A percentile compares a stretch with the other conserved stretches of the same genome.
Conservation (phyloP, 1,284 basidiomycete genomes). For the Tilletia indica region DNA sequence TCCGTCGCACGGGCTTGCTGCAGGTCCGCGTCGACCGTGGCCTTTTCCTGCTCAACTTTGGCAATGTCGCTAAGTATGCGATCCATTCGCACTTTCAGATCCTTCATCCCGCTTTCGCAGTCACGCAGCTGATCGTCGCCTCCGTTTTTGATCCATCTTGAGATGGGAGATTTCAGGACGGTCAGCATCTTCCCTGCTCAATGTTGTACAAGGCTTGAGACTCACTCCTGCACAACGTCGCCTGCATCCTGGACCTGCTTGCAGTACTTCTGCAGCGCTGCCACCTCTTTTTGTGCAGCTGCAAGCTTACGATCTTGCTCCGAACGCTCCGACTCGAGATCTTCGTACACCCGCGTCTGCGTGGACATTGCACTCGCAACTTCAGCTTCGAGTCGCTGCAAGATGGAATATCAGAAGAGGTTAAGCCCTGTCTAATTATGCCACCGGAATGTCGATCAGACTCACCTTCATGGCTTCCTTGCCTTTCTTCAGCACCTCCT, state of each 20-base stretch:
- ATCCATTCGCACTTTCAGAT: conserved; percentile 64
- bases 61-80: conserved; percentile 57
- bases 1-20: conserved; percentile 56
- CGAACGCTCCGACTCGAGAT: background rate
- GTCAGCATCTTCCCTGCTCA: too few relatives aligned
- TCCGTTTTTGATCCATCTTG: background rate
- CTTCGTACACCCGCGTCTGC: background rate
- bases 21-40: conserved; percentile 52
- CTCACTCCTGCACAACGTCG: conserved; percentile 1
- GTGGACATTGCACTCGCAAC: background rate
- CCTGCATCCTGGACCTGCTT: background rate
- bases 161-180: background rate
- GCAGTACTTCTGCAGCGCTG: background rate
- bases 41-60: conserved; percentile 32
- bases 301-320: background rate
- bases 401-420: too few relatives aligned
- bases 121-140: conserved; percentile 2
- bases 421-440: background rate
- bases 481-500: background rate
- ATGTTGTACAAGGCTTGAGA: background rate
- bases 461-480: conserved; percentile 10
- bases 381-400: conserved; percentile 4
- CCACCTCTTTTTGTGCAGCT: background rate
- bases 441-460: background rate
- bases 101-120: conserved; percentile 46